Conservation (phyloP, 1,139 yeast genomes). For the Yamadazyma epiphylla region DNA sequence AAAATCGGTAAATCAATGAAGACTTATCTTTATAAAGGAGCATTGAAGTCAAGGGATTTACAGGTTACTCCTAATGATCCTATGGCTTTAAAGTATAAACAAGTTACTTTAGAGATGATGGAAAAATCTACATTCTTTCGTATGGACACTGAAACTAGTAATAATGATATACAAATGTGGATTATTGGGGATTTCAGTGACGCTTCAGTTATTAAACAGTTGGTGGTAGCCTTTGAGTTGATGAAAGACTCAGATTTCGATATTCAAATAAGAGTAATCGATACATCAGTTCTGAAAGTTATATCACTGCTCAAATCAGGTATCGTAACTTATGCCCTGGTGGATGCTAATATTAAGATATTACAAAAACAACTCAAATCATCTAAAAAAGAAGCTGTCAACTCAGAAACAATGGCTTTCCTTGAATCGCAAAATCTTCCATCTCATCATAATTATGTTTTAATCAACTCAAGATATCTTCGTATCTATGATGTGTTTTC, state of each 20-base stretch:
- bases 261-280: slow-evolving; percentile 33
- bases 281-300: too few species aligned
- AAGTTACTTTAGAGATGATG: slow-evolving; percentile 26
- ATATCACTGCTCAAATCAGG: too few species aligned
- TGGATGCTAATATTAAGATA: too few species aligned
- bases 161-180: slow-evolving; percentile 40
- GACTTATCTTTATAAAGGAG: slow-evolving; percentile 27
- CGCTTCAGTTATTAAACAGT: slow-evolving; percentile 33
- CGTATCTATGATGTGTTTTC: slow-evolving; percentile 22
- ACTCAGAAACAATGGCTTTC: slow-evolving; percentile 3
- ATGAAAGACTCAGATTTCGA: slow-evolving; percentile 25
- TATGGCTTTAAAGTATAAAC: slow-evolving; percentile 29
- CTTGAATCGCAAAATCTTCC: slow-evolving; percentile 17
- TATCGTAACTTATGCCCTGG: too few species aligned
- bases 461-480: slow-evolving; percentile 43
- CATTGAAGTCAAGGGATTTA: slow-evolving; percentile 30
- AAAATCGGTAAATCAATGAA: slow-evolving; percentile 21
- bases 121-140: slow-evolving; percentile 17
- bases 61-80: slow-evolving; percentile 33
- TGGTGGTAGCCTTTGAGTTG: slow-evolving; percentile 28
- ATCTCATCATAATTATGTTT: slow-evolving; percentile 28
- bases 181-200: slow-evolving; percentile 53
- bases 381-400: slow-evolving; percentile 2
- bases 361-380: slow-evolving; percentile 2
- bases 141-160: slow-evolving; percentile 7